phyloP scores from a whole-genome alignment of 2,329 filamentous ascomycete genomes.

The Chaetoscypha palmicola region DNA sequence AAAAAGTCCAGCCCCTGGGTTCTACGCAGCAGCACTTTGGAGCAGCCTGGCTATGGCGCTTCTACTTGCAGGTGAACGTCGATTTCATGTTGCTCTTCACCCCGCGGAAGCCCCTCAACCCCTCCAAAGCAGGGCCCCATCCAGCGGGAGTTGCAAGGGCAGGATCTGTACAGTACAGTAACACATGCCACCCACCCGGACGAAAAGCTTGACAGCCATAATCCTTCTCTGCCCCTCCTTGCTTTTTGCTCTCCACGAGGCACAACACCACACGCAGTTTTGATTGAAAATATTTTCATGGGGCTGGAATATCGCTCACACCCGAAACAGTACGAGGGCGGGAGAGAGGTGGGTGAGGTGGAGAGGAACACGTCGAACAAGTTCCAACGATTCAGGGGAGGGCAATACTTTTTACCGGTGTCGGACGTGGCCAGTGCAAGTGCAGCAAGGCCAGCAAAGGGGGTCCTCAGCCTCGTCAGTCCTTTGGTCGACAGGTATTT shows the following conservation, averaged over 20 bases:
- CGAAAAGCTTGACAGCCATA: slow-evolving; percentile 5
- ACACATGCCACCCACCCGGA: background rate
- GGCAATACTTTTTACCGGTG: background rate
- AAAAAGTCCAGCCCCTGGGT: too few species aligned
- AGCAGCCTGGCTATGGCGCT: background rate
- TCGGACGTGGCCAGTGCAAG: background rate
- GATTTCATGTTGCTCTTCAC: background rate
- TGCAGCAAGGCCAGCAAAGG: background rate
- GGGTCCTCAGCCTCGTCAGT: background rate
- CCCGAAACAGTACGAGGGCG: background rate
- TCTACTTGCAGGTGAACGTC: background rate
- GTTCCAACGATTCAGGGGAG: background rate
- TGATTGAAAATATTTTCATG: slow-evolving; percentile 10
- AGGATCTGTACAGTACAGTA: background rate
- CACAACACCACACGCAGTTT: slow-evolving; percentile 5
- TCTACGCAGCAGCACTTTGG: background rate
- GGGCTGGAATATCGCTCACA: slow-evolving; percentile 5
- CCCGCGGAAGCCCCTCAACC: slow-evolving; percentile 8
- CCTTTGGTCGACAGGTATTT: background rate
- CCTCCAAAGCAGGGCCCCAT: background rate
- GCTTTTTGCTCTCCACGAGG: slow-evolving; percentile 1
- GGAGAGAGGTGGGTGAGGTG: background rate
- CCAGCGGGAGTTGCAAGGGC: background rate
- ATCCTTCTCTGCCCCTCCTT: background rate
- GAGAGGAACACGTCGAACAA: background rate